Base-by-base conservation (phyloP, 352 stramenopile species). In the Pythium utonaiense region DNA sequence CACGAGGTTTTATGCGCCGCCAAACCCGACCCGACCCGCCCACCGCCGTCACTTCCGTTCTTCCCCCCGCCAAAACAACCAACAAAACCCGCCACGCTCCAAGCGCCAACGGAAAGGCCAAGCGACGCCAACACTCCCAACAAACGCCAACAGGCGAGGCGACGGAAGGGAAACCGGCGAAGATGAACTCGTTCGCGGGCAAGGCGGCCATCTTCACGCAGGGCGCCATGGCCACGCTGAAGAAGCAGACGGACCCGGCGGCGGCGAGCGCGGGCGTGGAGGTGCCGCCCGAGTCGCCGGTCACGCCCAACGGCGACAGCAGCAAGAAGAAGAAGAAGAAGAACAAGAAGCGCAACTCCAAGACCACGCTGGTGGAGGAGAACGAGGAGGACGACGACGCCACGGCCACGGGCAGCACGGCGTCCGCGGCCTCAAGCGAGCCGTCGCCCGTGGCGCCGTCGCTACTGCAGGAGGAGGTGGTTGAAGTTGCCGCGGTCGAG, bases 281-380 rank as follows among this genome's bases (percentile, higher is more conserved):
- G 22, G 42, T 50, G 42, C 42, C 42, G 3, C 22, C 36, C 13
- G 50, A 47, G 50, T 65, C 58, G 17, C 49, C 58, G 3, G 40
- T 34, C 21, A 65, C n/a, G 25, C n/a, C 47, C 19, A 24, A 9
- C 40, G 34, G n/a, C 41, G 53, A 57, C 25, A 49, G 21, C 25
- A 44, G 6, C 54, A 42, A 61, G 41, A 63, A 68, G 50, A 64
- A 69, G 41, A 69, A 69, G 27, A 69, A 69, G 21, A 67, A 67
- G 49, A 62, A 67, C 34, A 66, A 66, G 45, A 60, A 61, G 34
- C 60, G 52, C 51, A 66, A 66, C 52, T 66, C 58, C 24, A 42
- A 33, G 33, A 33, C 34, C 33, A 42, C 45, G 6, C 45, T 42
- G 22, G 47, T 54, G 3, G 33, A 21, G 1, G 24, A 33, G 28